These are phyloP conservation scores for Forsythia viridissima DNA, from an alignment of 257 asterid genomes.

Conservation along the genomic window DNA sequence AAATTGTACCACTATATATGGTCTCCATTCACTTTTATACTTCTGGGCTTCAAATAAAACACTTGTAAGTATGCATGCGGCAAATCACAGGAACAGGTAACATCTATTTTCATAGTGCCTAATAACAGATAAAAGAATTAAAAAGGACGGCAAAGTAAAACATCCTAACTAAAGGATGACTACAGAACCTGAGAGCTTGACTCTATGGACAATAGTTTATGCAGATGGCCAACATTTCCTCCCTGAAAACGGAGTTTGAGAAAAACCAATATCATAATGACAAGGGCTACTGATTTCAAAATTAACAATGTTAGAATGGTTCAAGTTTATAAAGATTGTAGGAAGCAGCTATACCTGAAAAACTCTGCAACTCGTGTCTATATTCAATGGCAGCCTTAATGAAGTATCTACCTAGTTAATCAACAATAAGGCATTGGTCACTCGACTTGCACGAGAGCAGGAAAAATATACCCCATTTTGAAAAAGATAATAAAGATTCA, in stretches of 20 bases:
- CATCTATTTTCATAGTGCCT: conserved; percentile 5
- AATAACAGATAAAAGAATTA: neutral
- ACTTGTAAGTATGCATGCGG: neutral
- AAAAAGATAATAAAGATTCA: conserved; percentile 20
- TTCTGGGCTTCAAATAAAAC: neutral
- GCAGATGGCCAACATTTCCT: conserved; percentile 97
- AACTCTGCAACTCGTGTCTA: conserved; percentile 62
- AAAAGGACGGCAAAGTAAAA: neutral
- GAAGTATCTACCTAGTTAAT: conserved; percentile 68
- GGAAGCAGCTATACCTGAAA: conserved; percentile 63
- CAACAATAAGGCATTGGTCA: conserved; percentile 13
- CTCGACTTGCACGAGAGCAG: conserved; percentile 6
- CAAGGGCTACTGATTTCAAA: neutral
- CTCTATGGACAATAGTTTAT: conserved; percentile 73
- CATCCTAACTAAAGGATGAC: conserved; percentile 16
- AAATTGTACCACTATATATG: conserved; percentile 2
- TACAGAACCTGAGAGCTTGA: conserved; percentile 92
- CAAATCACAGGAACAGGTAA: conserved; percentile 18
- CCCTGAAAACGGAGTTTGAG: conserved; percentile 63
- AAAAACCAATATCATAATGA: conserved; percentile 4
- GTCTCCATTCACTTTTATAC: neutral
- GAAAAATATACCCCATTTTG: neutral
- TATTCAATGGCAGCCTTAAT: conserved; percentile 59
- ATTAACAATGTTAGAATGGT: conserved; percentile 16
- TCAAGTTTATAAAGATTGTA: conserved; percentile 13